phyloP scores from a whole-genome alignment of 202 grass and related monocot genomes.

The Panicum hallii region DNA sequence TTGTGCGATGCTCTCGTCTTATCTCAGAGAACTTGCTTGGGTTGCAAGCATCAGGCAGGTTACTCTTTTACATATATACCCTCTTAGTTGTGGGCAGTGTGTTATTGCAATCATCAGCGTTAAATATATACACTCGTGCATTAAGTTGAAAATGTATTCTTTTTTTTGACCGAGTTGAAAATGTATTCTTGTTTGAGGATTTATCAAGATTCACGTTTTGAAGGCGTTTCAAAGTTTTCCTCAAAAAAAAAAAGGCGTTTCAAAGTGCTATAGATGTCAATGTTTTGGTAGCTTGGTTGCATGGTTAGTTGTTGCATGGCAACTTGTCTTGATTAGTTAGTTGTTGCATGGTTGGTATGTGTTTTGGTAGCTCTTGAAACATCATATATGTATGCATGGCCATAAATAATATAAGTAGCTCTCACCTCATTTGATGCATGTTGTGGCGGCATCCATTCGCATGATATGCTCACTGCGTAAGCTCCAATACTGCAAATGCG shows the following conservation, averaged over 20 bases:
- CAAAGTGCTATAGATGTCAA: neutral
- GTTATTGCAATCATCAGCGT: conserved; percentile 10
- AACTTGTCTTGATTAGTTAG: conserved; percentile 10
- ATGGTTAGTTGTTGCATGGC: too few species aligned
- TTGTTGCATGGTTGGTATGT: conserved; percentile 36
- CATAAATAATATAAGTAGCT: neutral
- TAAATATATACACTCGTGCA: too few species aligned
- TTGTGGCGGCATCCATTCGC: neutral
- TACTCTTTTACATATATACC: neutral
- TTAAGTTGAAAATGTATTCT: neutral
- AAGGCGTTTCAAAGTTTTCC: neutral
- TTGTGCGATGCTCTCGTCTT: conserved; percentile 36
- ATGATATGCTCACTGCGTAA: conserved; percentile 22
- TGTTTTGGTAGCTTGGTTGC: too few species aligned
- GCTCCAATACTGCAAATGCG: neutral
- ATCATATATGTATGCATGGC: neutral
- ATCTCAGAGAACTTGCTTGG: conserved; percentile 15
- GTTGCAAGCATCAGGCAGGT: conserved; percentile 17
- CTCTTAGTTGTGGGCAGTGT: too few species aligned
- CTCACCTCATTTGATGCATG: neutral
- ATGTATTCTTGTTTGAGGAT: neutral
- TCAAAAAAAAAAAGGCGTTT: too few species aligned
- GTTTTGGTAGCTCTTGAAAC: conserved; percentile 37
- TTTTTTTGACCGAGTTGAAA: neutral
- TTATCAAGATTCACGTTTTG: neutral